Evolutionary conservation across 2,329 filamentous ascomycete genomes (phyloP).

Genomic region (Metarhizium robertsii): DNA sequence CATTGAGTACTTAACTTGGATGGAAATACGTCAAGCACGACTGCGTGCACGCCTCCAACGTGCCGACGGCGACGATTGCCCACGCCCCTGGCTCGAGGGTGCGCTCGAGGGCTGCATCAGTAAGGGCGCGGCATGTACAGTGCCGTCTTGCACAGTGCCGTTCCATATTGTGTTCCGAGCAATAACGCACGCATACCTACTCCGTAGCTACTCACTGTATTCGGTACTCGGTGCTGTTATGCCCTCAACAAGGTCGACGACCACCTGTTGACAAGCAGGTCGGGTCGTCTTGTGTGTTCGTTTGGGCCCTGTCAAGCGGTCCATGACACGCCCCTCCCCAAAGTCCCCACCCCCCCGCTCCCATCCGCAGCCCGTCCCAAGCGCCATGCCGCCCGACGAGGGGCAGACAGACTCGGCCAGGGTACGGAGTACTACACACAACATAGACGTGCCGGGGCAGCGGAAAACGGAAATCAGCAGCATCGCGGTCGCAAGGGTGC

Average conservation of each 20-base stretch:
- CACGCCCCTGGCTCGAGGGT: background rate
- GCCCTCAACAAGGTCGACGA: no score
- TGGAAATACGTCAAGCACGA: background rate
- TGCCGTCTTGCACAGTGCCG: no score
- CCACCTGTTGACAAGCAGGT: no score
- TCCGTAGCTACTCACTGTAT: no score
- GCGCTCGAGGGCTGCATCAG: background rate
- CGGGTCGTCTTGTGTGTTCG: background rate
- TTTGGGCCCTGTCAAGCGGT: background rate
- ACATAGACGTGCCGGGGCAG: no score
- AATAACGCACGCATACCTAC: no score
- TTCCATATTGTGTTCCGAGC: no score
- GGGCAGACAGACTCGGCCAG: background rate
- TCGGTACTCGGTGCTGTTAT: no score
- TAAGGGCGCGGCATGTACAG: no score
- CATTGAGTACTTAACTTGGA: no score
- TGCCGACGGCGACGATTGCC: background rate
- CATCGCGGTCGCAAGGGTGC: no score
- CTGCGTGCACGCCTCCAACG: background rate
- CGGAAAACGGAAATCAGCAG: background rate
- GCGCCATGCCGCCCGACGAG: conserved; percentile 10
- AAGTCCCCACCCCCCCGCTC: background rate
- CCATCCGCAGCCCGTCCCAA: conserved; percentile 4
- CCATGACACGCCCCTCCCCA: background rate
- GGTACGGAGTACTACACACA: no score